A percentile compares a stretch with the other conserved stretches of the same genome.
Conservation (phyloP, 345 rosid genomes). For the Gossypium australe region DNA sequence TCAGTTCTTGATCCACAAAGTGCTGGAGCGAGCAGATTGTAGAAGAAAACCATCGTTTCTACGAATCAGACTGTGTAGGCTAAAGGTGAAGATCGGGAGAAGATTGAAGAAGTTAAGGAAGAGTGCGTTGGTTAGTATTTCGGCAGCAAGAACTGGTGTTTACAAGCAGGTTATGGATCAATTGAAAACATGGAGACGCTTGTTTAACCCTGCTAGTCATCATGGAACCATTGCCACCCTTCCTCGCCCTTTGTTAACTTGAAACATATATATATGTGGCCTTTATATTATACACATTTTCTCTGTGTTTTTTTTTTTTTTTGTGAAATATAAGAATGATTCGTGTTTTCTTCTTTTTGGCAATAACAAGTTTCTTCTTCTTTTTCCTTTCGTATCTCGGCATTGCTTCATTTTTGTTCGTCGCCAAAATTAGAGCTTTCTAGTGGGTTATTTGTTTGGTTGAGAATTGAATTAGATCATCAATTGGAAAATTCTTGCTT, state of each 20-base stretch:
- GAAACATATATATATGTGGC: not conserved
- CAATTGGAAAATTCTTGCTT: not conserved
- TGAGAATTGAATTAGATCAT: not conserved
- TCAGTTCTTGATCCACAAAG: conserved; percentile 83
- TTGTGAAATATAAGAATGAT: not conserved
- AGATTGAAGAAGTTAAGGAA: conserved; percentile 57
- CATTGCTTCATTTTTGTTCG: not conserved
- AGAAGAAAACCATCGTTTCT: conserved; percentile 37
- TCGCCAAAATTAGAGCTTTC: not conserved
- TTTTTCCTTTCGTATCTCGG: not conserved
- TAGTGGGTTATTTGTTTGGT: not conserved
- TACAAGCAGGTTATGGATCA: conserved; percentile 26
- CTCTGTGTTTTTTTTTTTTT: not conserved
- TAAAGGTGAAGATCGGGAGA: conserved; percentile 60
- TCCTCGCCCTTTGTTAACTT: conserved; percentile 27
- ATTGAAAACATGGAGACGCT: conserved; percentile 30
- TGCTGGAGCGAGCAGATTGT: conserved; percentile 40
- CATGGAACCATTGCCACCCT: conserved; percentile 32
- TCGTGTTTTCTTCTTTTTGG: not conserved
- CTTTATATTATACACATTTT: not conserved
- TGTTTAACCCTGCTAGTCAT: conserved; percentile 24
- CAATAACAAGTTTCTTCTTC: not conserved
- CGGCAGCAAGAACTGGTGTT: conserved; percentile 24
- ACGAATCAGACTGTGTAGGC: conserved; percentile 41
- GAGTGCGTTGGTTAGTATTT: conserved; percentile 26